Evolutionary conservation across 2,329 filamentous ascomycete genomes (phyloP), one percentile per base, ranked within the genome.

Genomic region (Fusarium floridanum): DNA sequence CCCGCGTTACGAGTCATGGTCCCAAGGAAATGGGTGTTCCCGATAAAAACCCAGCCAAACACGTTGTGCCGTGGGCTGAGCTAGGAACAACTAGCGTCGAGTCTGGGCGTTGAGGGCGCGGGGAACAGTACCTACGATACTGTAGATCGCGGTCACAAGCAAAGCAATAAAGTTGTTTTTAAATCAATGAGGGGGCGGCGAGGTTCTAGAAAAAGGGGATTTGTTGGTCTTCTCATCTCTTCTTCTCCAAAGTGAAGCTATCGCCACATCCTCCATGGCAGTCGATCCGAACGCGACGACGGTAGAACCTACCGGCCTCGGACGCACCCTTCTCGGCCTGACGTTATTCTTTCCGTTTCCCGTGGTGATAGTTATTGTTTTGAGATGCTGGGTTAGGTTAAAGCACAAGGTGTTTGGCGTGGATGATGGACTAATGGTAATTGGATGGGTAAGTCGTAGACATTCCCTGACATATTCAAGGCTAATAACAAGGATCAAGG

Each of bases 251-350:
- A 20, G 27, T 55, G 27, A 55, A 55, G 48, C 48, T 5, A 55
- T 55, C 27, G 10, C 48, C 48, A 32, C 48, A n/a, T 39, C 36
- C 22, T n/a, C 56, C 32, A 67, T 67, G 64, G 48, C 64, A 45
- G 36, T 63, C 24, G 64, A 67, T 32, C 64, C 64, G 20, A 43
- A 56, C 27, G 45, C 64, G 32, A 67, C 64, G 7, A 48, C 57
- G 45, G 27, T 67, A 20, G 24, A 27, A 20, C 64, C 64, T 14
- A 56, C 36, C 12, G 64, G 64, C 8, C 27, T 67, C 36, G 57
- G 64, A 29, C 45, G 27, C 1, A 34, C 37, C 2, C 64, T 67
- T 29, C 27, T 67, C 20, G 29, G 20, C 3, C 37, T 67, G 9
- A 36, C 64, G 3, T 14, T 67, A 14, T 62, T 57, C 7, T 59